Evolutionary conservation across 768 basidiomycete genomes (phyloP).

Genomic region (Leccinellum luteum): DNA sequence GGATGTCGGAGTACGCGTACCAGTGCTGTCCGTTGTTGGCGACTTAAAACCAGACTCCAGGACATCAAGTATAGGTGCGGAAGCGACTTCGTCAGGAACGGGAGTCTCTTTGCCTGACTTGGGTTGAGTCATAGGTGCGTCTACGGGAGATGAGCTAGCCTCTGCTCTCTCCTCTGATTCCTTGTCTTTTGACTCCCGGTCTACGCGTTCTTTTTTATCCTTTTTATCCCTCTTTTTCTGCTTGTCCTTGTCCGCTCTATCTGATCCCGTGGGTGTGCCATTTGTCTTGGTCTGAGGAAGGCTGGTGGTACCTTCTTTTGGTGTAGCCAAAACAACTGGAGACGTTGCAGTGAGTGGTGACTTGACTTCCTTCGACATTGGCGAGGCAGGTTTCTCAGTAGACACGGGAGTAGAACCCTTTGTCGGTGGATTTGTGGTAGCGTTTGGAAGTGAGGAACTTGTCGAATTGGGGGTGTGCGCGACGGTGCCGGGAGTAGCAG

Average conservation of each 20-base stretch:
- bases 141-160: conserved; percentile 25
- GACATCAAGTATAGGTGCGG: conserved; percentile 27
- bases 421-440: conserved; percentile 33
- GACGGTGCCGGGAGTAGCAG: conserved; percentile 50
- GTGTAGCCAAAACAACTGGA: conserved; percentile 30
- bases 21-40: conserved; percentile 56
- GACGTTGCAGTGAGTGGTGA: conserved; percentile 36
- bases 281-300: conserved; percentile 33
- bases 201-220: conserved; percentile 53
- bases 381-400: conserved; percentile 36
- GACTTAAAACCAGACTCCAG: conserved; percentile 45
- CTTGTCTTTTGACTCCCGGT: conserved; percentile 40
- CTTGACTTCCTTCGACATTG: conserved; percentile 32
- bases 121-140: conserved; percentile 18
- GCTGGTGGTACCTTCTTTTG: conserved; percentile 35
- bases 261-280: conserved; percentile 35
- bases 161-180: conserved; percentile 36
- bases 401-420: conserved; percentile 34
- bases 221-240: conserved; percentile 62
- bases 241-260: conserved; percentile 56
- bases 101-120: conserved; percentile 44
- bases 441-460: conserved; percentile 48
- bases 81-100: conserved; percentile 22
- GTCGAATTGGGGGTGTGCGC: conserved; percentile 59
- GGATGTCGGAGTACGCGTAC: conserved; percentile 69